These are phyloP conservation scores for Diplodia scrobiculata DNA, from an alignment of 2,329 filamentous ascomycete genomes.

Conservation along the genomic window DNA sequence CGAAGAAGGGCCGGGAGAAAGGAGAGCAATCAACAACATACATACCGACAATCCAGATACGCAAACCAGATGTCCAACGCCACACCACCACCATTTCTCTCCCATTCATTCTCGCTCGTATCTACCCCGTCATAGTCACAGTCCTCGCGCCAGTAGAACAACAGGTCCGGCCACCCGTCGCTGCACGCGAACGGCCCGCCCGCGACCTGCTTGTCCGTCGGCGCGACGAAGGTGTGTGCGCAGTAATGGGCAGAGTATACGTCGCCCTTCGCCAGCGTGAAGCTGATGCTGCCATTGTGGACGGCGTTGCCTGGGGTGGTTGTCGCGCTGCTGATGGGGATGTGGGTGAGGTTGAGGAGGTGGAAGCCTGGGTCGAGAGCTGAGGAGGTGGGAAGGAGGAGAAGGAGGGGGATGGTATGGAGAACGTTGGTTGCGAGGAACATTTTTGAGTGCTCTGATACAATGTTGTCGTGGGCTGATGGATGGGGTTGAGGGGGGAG, in stretches of 20 bases:
- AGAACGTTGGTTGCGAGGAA: background rate
- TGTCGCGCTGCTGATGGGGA: background rate
- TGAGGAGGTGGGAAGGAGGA: background rate
- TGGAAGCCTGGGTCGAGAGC: background rate
- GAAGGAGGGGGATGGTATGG: background rate
- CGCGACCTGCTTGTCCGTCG: background rate
- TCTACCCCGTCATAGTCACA: background rate
- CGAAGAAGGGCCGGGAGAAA: no score
- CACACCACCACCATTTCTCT: background rate
- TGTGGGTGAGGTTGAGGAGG: conserved; percentile 22
- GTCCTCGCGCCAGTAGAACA: conserved; percentile 10
- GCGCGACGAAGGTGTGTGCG: background rate
- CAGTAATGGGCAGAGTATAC: background rate
- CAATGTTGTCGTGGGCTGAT: background rate
- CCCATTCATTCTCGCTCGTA: background rate
- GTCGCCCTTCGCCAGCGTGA: background rate
- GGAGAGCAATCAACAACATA: background rate
- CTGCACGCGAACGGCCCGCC: conserved; percentile 9
- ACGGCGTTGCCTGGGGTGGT: background rate
- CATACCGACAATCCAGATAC: conserved; percentile 8
- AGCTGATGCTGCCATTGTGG: conserved; percentile 8
- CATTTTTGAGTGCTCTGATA: background rate
- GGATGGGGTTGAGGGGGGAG: no score
- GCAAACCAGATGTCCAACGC: background rate
- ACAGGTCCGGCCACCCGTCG: background rate